These are phyloP conservation scores for Amanita brunnescens DNA, from an alignment of 768 basidiomycete genomes.

Conservation along the genomic window DNA sequence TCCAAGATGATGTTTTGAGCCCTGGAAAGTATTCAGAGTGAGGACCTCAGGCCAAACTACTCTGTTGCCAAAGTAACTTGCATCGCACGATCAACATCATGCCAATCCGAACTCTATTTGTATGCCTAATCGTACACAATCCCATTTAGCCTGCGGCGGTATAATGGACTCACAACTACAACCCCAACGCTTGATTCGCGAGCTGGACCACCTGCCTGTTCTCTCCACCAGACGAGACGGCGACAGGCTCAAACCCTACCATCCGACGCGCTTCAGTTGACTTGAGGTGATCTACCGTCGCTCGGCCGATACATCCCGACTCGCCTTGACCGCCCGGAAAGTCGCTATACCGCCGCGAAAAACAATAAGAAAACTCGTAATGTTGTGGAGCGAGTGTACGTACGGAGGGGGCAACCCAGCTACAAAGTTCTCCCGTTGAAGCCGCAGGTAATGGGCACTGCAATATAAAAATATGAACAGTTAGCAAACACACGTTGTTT, in stretches of 20 bases:
- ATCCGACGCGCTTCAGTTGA: conserved; percentile 27
- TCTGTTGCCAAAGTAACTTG: too few species aligned
- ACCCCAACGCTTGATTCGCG: conserved; percentile 15
- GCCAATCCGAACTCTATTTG: too few species aligned
- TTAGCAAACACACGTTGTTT: background rate
- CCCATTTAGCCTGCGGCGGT: too few species aligned
- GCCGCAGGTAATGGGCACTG: conserved; percentile 41
- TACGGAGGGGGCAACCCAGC: conserved; percentile 43
- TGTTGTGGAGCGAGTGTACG: too few species aligned
- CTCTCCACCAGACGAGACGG: background rate
- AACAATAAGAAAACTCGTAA: background rate
- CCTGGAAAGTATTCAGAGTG: too few species aligned
- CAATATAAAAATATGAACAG: too few species aligned
- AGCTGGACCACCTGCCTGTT: conserved; percentile 9
- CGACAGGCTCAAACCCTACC: conserved; percentile 35
- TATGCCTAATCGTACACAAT: too few species aligned
- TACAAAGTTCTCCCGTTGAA: conserved; percentile 38
- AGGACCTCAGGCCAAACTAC: too few species aligned
- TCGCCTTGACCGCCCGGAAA: conserved; percentile 48
- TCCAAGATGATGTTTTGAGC: too few species aligned
- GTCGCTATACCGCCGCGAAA: conserved; percentile 25
- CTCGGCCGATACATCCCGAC: conserved; percentile 32
- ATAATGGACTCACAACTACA: background rate
- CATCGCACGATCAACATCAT: too few species aligned
- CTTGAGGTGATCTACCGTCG: conserved; percentile 23